A percentile compares a stretch with the other conserved stretches of the same genome.
Evolutionary conservation across 2,329 filamentous ascomycete species (phyloP).

Genomic region (Fusarium bulbicola): DNA sequence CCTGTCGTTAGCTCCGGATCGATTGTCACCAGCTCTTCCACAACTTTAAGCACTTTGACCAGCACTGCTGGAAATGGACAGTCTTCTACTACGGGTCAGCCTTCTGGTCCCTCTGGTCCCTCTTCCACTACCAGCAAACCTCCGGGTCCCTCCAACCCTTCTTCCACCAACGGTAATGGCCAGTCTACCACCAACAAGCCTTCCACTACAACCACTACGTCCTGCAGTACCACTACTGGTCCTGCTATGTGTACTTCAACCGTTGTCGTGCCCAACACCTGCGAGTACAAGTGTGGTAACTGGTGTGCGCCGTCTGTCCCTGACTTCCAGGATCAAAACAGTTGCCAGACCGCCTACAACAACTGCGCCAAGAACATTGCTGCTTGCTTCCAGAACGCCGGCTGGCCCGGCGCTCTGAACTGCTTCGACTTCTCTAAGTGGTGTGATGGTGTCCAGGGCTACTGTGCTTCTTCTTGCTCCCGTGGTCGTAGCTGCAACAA

Average conservation of each 20-base stretch:
- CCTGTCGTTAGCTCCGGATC: conserved; percentile 14
- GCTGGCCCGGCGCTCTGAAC: conserved; percentile 58
- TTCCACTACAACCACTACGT: conserved; percentile 29
- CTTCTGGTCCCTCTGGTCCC: not conserved
- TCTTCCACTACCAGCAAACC: conserved; percentile 3
- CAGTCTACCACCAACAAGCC: conserved; percentile 20
- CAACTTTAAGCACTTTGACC: conserved; percentile 47
- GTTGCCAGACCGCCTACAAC: conserved; percentile 55
- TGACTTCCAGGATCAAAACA: conserved; percentile 53
- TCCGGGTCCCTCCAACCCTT: conserved; percentile 1
- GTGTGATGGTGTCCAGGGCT: conserved; percentile 57
- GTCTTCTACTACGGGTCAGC: conserved; percentile 21
- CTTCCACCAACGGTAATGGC: conserved; percentile 30
- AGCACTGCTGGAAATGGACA: conserved; percentile 43
- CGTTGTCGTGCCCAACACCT: conserved; percentile 54
- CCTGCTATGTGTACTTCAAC: conserved; percentile 60
- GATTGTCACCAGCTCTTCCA: conserved; percentile 39
- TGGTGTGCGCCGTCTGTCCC: conserved; percentile 63
- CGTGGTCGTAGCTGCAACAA: conserved; percentile 51
- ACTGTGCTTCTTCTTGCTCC: conserved; percentile 53
- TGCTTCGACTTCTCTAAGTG: conserved; percentile 62
- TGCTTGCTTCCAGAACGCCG: conserved; percentile 62
- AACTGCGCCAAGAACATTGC: conserved; percentile 58
- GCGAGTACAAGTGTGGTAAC: conserved; percentile 64
- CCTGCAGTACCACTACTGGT: conserved; percentile 48